phyloP scores from a whole-genome alignment of 139 green algal genomes.

The Coelastrella sp. region DNA sequence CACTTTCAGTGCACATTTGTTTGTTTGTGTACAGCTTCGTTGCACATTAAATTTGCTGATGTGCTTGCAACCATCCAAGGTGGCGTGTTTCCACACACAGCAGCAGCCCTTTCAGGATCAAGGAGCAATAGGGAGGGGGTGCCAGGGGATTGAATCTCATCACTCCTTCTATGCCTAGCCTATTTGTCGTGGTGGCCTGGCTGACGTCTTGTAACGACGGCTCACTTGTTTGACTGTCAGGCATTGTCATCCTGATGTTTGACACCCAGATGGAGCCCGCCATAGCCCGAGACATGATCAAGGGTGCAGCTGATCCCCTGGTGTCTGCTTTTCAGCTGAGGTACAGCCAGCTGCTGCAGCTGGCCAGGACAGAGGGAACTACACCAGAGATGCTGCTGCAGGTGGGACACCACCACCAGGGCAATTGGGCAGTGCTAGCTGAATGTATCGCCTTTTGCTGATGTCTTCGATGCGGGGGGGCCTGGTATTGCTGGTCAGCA shows the following conservation, averaged over 20 bases:
- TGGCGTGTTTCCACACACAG: background rate
- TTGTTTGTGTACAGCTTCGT: too few species aligned
- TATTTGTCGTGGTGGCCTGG: background rate
- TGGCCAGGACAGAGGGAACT: constrained; percentile 71
- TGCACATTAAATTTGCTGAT: too few species aligned
- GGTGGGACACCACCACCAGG: background rate
- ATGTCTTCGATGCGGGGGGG: background rate
- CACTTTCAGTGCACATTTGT: background rate
- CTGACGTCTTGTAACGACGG: background rate
- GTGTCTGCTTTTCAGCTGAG: constrained; percentile 79
- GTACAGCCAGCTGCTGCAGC: constrained; percentile 89
- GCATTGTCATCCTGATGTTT: constrained; percentile 91
- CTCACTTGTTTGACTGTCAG: constrained; percentile 50
- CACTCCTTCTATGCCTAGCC: too few species aligned
- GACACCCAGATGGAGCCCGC: constrained; percentile 85
- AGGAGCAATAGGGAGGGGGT: background rate
- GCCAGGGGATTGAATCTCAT: too few species aligned
- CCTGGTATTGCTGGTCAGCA: too few species aligned
- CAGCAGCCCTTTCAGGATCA: background rate
- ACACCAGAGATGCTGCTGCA: constrained; percentile 58
- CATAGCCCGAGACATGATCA: constrained; percentile 82
- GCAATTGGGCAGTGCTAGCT: too few species aligned
- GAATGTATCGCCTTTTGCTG: background rate
- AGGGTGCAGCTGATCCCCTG: constrained; percentile 82
- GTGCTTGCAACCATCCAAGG: too few species aligned